Base-by-base conservation (phyloP, 805 yeast genomes). In the Jamesozyma piceae region DNA sequence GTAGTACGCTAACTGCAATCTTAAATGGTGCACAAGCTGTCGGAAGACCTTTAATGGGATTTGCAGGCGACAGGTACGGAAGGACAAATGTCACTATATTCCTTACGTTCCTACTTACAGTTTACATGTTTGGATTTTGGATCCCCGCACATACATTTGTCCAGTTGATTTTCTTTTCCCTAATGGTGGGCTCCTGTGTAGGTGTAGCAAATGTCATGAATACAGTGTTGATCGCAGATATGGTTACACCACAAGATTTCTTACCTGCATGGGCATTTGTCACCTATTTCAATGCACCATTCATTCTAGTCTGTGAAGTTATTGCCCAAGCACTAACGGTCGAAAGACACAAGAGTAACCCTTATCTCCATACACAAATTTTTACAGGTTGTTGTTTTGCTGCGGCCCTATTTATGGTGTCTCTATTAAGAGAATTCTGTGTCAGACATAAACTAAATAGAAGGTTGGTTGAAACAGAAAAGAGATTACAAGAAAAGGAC, bases 301-400 rank as follows among this genome's bases (percentile, higher is more conserved):
- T 58, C 26, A 56, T 71, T 4, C 55, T 78, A 20, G 67, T 71
- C 1, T 65, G 77, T 3, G 84, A 78, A 58, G 68, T 75, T 6
- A 70, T 77, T 39, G 82, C 77, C 0, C 69, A 78, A 43, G 67
- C 75, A 2, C 54, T 77, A 37, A 65, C 67, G 40, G 62, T 54
- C n/a, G 39, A 52, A 10, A 31, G 49, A 2, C 37, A 44, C 10
- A 47, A 48, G 6, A 44, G 43, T 5, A 63, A 59, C 24, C 83
- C 85, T 2, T 80, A 73, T 49, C 59, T 74, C 29, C 71, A 79
- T 49, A 69, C 82, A 1, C 86, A 80, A 52, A 66, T 78, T 1
- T 78, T 77, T 54, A 71, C 77, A 4, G 86, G 83, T 2, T 52
- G 68, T 17, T 57, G 73, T 37, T 73, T 71, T 48, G 53, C 71